Percentiles rank a stretch among this genome's conserved stretches.
These are phyloP conservation scores for Przewalskia tangutica DNA, from an alignment of 257 asterid genomes.

Conservation along the genomic window DNA sequence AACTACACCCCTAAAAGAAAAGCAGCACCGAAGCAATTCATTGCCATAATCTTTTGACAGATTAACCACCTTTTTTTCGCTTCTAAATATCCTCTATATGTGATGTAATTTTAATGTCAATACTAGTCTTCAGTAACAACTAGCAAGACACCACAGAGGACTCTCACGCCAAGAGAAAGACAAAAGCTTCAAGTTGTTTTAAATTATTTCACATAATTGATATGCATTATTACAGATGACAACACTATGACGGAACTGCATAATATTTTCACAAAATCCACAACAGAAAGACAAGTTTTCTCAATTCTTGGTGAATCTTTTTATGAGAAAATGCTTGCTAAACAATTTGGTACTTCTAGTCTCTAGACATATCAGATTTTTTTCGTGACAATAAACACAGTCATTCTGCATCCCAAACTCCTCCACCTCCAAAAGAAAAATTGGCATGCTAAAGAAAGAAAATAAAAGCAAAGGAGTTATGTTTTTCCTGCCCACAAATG, in stretches of 20 bases:
- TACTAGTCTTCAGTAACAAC: neutral
- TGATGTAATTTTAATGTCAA: neutral
- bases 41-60: neutral
- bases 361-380: neutral
- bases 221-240: neutral
- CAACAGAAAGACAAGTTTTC: neutral
- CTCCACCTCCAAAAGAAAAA: neutral
- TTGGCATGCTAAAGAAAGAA: neutral
- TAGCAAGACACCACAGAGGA: neutral
- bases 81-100: neutral
- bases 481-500: neutral
- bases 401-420: neutral
- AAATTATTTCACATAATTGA: neutral
- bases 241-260: neutral
- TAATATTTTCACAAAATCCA: neutral
- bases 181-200: neutral
- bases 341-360: neutral
- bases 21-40: neutral
- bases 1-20: neutral
- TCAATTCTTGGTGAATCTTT: neutral
- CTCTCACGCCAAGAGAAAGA: neutral
- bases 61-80: neutral
- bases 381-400: neutral
- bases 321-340: neutral
- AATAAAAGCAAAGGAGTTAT: neutral